These are phyloP conservation scores for Saussurea involucrata DNA, from an alignment of 129 eudicot genomes.

Conservation along the genomic window DNA sequence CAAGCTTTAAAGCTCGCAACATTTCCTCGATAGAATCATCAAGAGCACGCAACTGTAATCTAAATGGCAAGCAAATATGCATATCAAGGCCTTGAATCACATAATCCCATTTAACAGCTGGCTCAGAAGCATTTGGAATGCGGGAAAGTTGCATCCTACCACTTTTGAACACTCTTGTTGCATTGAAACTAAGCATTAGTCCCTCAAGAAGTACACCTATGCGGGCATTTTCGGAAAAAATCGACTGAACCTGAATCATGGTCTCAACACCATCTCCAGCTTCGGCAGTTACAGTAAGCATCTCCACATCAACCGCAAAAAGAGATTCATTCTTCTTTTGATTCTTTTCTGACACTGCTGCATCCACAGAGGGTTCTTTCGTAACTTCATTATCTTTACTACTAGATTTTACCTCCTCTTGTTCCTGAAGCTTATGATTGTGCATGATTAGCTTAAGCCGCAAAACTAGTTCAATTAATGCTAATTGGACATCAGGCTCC, in stretches of 20 bases:
- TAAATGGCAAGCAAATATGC: slow-evolving; percentile 79
- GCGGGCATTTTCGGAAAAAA: slow-evolving; percentile 93
- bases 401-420: slow-evolving; percentile 20
- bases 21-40: slow-evolving; percentile 90
- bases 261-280: slow-evolving; percentile 95
- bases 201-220: slow-evolving; percentile 93
- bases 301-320: slow-evolving; percentile 86
- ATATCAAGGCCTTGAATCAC: slow-evolving; percentile 93
- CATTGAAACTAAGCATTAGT: slow-evolving; percentile 62
- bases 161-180: slow-evolving; percentile 64
- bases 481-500: slow-evolving; percentile 94
- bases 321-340: slow-evolving; percentile 74
- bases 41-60: slow-evolving; percentile 88
- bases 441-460: slow-evolving; percentile 60
- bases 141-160: slow-evolving; percentile 95
- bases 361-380: slow-evolving; percentile 36
- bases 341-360: slow-evolving; percentile 37
- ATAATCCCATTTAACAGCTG: slow-evolving; percentile 77
- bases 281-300: slow-evolving; percentile 79
- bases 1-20: slow-evolving; percentile 82
- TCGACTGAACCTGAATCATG: slow-evolving; percentile 76
- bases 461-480: slow-evolving; percentile 69
- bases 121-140: slow-evolving; percentile 63
- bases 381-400: slow-evolving; percentile 26
- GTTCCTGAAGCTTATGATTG: slow-evolving; percentile 59